Conservation (phyloP, 768 basidiomycete genomes). For the Tulasnella sp. region DNA sequence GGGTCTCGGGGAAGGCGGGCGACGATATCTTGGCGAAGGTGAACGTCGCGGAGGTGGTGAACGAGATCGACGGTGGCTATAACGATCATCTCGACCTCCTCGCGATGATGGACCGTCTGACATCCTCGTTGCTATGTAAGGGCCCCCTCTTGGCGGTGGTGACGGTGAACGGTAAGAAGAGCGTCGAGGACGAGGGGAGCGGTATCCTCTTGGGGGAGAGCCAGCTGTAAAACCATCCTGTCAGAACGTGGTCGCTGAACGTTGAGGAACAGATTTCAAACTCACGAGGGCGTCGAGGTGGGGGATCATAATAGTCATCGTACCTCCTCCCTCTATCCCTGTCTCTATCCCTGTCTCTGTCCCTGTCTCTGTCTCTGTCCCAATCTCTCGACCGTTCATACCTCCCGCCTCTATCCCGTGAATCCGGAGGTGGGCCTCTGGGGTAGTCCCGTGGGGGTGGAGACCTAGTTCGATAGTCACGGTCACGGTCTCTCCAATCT, state of each 20-base stretch:
- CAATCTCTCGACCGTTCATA: background rate
- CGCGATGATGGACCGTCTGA: background rate
- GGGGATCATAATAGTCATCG: constrained; percentile 6
- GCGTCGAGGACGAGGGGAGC: constrained; percentile 9
- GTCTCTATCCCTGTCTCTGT: background rate
- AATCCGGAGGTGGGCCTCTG: background rate
- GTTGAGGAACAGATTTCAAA: background rate
- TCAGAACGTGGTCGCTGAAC: background rate
- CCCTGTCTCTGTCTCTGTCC: background rate
- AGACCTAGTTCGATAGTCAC: background rate
- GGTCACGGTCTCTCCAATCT: constrained; percentile 3
- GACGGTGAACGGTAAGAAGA: constrained; percentile 6
- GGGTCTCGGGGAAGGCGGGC: background rate
- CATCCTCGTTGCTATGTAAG: background rate
- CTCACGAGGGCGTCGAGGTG: constrained; percentile 14
- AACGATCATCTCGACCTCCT: background rate
- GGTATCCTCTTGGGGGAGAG: background rate
- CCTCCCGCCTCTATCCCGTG: background rate
- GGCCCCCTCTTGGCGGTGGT: background rate
- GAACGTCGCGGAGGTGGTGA: background rate
- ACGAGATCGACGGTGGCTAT: background rate
- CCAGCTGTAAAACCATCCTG: background rate
- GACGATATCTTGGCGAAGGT: background rate
- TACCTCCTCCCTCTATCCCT: background rate
- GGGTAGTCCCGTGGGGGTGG: constrained; percentile 8